These are phyloP conservation scores for Oryza officinalis DNA, from an alignment of 176 grass and related monocot genomes.

Conservation along the genomic window DNA sequence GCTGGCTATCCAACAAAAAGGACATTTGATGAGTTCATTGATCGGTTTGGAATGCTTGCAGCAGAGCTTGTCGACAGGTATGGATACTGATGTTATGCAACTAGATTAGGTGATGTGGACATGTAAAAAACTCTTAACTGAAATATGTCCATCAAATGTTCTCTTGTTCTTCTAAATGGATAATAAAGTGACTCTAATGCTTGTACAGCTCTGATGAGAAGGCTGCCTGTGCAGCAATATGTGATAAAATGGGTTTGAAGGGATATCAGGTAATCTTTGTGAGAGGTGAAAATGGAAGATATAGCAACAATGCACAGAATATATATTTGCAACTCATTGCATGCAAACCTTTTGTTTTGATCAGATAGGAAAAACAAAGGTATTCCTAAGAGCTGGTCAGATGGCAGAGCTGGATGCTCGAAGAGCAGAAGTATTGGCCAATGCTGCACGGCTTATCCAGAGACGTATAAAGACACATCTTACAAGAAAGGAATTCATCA, in stretches of 20 bases:
- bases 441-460: constrained; percentile 62
- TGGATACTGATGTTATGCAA: constrained; percentile 17
- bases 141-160: constrained; percentile 18
- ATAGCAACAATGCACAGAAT: not conserved
- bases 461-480: constrained; percentile 86
- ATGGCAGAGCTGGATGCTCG: constrained; percentile 92
- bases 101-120: constrained; percentile 13
- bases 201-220: constrained; percentile 82
- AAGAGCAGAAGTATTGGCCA: constrained; percentile 84
- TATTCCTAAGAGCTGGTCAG: constrained; percentile 92
- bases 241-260: constrained; percentile 87
- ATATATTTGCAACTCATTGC: constrained; percentile 31
- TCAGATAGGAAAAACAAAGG: constrained; percentile 98
- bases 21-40: constrained; percentile 89
- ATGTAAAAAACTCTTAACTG: not conserved
- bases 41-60: constrained; percentile 92
- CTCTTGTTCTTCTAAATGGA: not conserved
- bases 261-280: constrained; percentile 80
- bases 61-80: constrained; percentile 83
- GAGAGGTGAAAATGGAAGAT: constrained; percentile 41
- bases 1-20: constrained; percentile 96
- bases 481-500: constrained; percentile 70
- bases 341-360: constrained; percentile 20
- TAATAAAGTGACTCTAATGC: not conserved
- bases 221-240: constrained; percentile 69